Base-by-base conservation (phyloP, 306 rosid species). In the Begonia peltatifolia region DNA sequence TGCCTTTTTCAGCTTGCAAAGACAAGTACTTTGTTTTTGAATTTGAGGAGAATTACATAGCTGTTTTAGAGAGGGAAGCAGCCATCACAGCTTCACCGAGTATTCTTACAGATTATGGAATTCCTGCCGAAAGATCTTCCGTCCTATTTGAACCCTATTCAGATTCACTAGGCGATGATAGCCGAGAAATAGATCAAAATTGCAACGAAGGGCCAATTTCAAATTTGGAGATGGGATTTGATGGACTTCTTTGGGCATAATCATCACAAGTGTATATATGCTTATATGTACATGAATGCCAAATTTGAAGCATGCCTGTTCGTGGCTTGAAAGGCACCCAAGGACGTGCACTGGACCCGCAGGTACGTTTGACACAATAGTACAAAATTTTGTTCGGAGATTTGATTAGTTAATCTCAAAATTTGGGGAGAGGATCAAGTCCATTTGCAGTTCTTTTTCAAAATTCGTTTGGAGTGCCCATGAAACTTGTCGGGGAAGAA, bases 61-160 rank as follows among this genome's bases (percentile, higher is more conserved):
- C 82, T 56, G 84, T 90, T 56, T 69, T 90, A 64, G 95, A 83
- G 73, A 80, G 86, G 53, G 84, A 83, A 75, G 79, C 76, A 11
- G 73, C 92, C 14, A 17, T 43, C 3, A 69, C 92, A 65, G 77
- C 85, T 60, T 73, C 92, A 0, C 50, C 95, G 57, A 71, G 79
- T 71, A 69, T 86, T 68, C 94, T 86, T 30, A 73, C 70, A 68
- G 93, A 79, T 63, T 81, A 90, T 3, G 94, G 99, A 14, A 90
- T 90, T 69, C 94, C 90, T 18, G 71, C 78, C 1, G 95, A 83
- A 73, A 81, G 99, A 75, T 85, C 95, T 53, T 69, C 87, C 0
- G 92, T 83, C 74, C 79, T 90, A 46, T 63, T 18, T 65, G 74
- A 83, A n/a, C 94, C 99, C 3, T 90, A 79, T 5, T 65, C 64